Conservation (phyloP, 202 grass and related monocot species). For the Bolboschoenoplectus hybrid region DNA sequence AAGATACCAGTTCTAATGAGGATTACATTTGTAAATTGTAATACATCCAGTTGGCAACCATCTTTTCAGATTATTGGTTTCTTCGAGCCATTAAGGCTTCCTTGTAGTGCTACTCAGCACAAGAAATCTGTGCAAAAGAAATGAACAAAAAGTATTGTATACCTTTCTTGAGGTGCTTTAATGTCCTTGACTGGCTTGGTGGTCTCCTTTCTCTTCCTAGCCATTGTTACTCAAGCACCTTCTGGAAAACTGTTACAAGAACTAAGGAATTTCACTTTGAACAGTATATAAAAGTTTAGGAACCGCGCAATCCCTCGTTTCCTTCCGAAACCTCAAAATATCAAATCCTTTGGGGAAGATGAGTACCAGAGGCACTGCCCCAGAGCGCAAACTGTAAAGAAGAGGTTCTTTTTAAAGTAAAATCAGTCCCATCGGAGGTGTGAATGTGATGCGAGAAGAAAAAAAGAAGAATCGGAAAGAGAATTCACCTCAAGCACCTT, state of each 20-base stretch:
- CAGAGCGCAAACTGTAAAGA: too few relatives aligned
- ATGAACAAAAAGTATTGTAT: neutral
- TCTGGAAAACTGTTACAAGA: neutral
- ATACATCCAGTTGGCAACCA: neutral
- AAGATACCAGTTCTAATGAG: neutral
- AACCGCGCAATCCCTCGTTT: neutral
- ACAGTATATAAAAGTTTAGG: neutral
- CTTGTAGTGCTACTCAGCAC: neutral
- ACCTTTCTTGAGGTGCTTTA: constrained; percentile 50
- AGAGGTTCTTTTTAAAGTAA: too few relatives aligned
- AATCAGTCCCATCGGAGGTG: too few relatives aligned
- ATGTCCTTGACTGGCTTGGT: constrained; percentile 43
- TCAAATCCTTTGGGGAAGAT: too few relatives aligned
- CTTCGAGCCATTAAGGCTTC: neutral
- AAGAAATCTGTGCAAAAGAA: neutral
- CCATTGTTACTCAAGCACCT: constrained; percentile 15
- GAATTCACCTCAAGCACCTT: too few relatives aligned
- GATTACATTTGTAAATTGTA: neutral
- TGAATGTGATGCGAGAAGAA: too few relatives aligned
- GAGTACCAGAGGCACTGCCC: too few relatives aligned
- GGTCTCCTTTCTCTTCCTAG: constrained; percentile 56
- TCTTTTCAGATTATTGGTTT: neutral
- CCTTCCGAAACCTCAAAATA: neutral
- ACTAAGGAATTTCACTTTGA: neutral
- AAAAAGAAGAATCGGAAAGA: too few relatives aligned